Evolutionary conservation across 345 rosid species (phyloP), one percentile per base, ranked within the genome.

Genomic region (Populus alba): DNA sequence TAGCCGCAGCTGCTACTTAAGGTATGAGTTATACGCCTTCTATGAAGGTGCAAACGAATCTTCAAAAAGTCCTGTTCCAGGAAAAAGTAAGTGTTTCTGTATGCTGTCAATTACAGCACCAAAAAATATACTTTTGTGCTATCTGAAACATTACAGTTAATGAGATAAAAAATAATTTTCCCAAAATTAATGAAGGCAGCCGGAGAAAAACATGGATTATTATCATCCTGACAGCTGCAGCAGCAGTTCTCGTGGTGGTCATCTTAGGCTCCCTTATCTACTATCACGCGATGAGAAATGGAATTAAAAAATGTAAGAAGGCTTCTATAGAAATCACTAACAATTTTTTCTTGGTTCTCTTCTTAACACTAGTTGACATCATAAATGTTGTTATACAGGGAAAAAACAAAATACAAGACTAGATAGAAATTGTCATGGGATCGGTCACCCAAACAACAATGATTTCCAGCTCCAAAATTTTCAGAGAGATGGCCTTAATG

Each of bases 1-100:
- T 9, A 84, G 88, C 80, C 85, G 75, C 2, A 85, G 87, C 73
- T 87, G 88, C 76, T 85, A 85, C 66, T 74, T 87, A 73, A 82
- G 90, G 73, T 87, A 85, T 35, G 86, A 87, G 69, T 71, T 85
- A 15, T 84, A 88, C 22, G 81, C 83, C 23, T 84, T 86, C 35
- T 82, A 84, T 59, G 62, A 70, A 33, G 85, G 81, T 8, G 74
- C 37, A 71, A 74, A 37, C 25, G 83, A 51, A 22, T 0, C 75
- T 74, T n/a, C 27, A n/a, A 0, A 57, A 57, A 57, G 13, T n/a
- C 0, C 11, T 25, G 27, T 10, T 25, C 66, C 67, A 11, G 23
- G 68, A 22, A 61, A 72, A 83, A 68, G 89, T 79, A 76, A 73
- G 79, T 49, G 18, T 61, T 66, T 53, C 35, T 31, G 18, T 23